Evolutionary conservation across 192 early-diverging fungal genomes (phyloP), one percentile per base, ranked within the genome.

Genomic region (Coemansia sp.): DNA sequence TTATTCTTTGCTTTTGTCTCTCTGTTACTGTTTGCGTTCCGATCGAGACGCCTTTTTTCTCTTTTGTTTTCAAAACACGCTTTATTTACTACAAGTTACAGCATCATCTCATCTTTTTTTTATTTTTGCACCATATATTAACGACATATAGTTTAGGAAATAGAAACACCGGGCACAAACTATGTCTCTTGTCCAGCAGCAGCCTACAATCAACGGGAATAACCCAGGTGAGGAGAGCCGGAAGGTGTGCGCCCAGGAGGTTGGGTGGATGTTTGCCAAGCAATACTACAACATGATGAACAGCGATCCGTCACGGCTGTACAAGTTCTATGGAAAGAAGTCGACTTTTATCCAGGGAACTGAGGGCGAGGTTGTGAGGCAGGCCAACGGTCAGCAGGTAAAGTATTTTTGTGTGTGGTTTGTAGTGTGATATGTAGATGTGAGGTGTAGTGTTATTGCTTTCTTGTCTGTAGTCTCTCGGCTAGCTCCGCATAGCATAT

Each of bases 201-300:
- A 58, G 39, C 56, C 70, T 69, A 68, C 64, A 83, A 51, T 71
- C 40, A 78, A 73, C 59, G 71, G 73, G 66, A 63, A 74, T 65
- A 69, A 47, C 64, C 42, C 65, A 56, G 58, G 65, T 61, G 68
- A 41, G 39, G 73, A 65, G 62, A 32, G 57, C 66, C 75, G 47
- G 45, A 77, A 56, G 63, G 71, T 82, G 19, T 66, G 51, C 62
- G 65, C 85, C 45, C 85, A 87, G 71, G 90, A 95, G 69, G 88
- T 98, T 54, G 95, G 95, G 37, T 92, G 91, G 92, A 87, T 95
- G 69, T 98, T 98, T 85, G 95, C 93, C 57, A 90, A 92, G 73
- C 89, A 96, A 73, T 98, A 95, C 78, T 98, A 98, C 82, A 94
- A 91, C 40, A 90, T 93, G 72, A 79, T 98, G 73, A 93, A 94